Evolutionary conservation across 2,329 filamentous ascomycete species (phyloP), one percentile per base, ranked within the genome.

Genomic region (Coniochaeta hoffmannii): DNA sequence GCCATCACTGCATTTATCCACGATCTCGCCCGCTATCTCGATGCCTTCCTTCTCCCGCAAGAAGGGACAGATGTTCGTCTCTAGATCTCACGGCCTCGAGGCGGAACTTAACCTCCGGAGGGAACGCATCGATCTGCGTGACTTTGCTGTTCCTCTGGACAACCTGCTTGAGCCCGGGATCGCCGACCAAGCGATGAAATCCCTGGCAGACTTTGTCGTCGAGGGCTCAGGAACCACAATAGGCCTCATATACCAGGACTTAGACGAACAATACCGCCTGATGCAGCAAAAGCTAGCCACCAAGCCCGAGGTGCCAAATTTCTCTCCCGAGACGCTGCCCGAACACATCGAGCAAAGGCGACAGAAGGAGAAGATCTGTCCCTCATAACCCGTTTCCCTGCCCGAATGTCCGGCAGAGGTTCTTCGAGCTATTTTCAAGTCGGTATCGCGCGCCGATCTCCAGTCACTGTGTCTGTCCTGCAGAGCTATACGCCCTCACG

Each of bases 291-390:
- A 64, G 38, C 31, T 54, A n/a, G n/a, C n/a, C 26, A 51, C 53
- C 19, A 24, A 53, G 26, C 12, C 31, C 44, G 28, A 53, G 57
- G 6, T 53, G 10, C 32, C 32, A 9, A 35, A 59, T 35, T 55
- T 35, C 5, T 10, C 22, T 46, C 24, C 38, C 17, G 17, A 19
- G 24, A 11, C 38, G 38, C 38, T 14, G n/a, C 38, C 38, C 32
- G 32, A 65, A 1, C 59, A 56, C 10, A 57, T 73, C 1, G 63
- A 74, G 55, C 62, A 71, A 44, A 69, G 69, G 24, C 68, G 61
- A 22, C 56, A 71, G 38, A 79, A 77, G 57, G 66, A 73, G 44
- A 79, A 77, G 64, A 77, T 74, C 0, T 71, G 75, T 0, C 72
- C 69, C 30, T 49, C 44, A n/a, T 11, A 26, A 49, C 22, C 11